These are phyloP conservation scores for Tritrichomonas musculus DNA, from an alignment of 208 protist species.

Conservation along the genomic window DNA sequence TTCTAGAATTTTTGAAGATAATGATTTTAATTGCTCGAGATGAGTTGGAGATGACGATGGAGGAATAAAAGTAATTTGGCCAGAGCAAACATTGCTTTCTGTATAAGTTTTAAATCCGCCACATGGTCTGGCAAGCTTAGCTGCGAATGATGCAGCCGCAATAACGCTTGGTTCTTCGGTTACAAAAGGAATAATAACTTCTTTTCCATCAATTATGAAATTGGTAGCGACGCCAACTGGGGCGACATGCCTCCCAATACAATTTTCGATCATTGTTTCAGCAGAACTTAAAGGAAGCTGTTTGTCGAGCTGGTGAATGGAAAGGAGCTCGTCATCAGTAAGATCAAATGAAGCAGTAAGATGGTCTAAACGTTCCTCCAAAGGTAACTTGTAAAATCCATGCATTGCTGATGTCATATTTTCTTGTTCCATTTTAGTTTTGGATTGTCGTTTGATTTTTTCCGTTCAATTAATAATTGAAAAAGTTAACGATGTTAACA, in stretches of 20 bases:
- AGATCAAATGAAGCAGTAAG: neutral
- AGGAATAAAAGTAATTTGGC: neutral
- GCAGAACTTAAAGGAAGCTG: neutral
- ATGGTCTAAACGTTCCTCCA: neutral
- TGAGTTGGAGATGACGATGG: neutral
- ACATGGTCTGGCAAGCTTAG: neutral
- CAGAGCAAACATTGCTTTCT: neutral
- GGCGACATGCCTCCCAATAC: neutral
- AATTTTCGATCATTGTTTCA: constrained; percentile 33
- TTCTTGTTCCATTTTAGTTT: too few species aligned
- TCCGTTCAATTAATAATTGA: too few species aligned
- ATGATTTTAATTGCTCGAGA: neutral
- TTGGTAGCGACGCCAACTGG: constrained; percentile 7
- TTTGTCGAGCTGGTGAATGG: neutral
- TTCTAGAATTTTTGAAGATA: neutral
- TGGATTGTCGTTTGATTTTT: too few species aligned
- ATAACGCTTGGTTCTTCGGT: constrained; percentile 34
- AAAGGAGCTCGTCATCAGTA: neutral
- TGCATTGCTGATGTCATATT: constrained; percentile 18
- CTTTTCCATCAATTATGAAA: constrained; percentile 21
- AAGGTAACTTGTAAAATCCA: neutral
- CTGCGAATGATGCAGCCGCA: neutral
- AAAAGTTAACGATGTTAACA: too few species aligned
- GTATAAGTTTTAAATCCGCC: neutral
- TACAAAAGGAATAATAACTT: neutral